These are phyloP conservation scores for Aspergillus aculeatinus DNA, from an alignment of 2,329 filamentous ascomycete species.

Conservation along the genomic window DNA sequence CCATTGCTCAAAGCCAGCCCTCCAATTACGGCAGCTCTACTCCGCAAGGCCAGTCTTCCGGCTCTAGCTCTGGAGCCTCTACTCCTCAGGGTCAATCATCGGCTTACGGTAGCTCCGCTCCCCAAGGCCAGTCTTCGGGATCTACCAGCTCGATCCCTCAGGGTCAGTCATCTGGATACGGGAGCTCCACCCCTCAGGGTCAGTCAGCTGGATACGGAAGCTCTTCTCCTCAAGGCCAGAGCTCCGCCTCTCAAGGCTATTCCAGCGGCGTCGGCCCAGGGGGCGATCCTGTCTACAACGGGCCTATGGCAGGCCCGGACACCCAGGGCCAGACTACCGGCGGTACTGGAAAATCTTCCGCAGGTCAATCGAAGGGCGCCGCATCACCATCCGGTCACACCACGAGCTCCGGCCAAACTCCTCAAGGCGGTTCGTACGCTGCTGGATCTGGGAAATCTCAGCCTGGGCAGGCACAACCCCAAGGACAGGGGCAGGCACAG, in stretches of 20 bases:
- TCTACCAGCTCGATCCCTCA: not conserved
- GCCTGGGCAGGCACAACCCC: too few species aligned
- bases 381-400: not conserved
- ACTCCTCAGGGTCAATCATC: not conserved
- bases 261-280: not conserved
- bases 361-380: not conserved
- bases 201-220: not conserved
- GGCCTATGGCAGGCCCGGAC: not conserved
- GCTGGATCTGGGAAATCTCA: not conserved
- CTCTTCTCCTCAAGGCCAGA: not conserved
- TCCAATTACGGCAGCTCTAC: not conserved
- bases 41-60: not conserved
- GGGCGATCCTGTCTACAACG: not conserved
- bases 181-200: not conserved
- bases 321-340: not conserved
- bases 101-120: not conserved
- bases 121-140: not conserved
- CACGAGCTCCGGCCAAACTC: not conserved
- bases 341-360: not conserved
- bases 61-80: not conserved
- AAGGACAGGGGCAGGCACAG: too few species aligned
- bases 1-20: not conserved
- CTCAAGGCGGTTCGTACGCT: not conserved
- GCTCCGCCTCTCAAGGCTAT: not conserved
- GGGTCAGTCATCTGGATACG: not conserved